These are phyloP conservation scores for Cenococcum geophilum DNA, from an alignment of 495 filamentous ascomycete genomes.

Conservation along the genomic window DNA sequence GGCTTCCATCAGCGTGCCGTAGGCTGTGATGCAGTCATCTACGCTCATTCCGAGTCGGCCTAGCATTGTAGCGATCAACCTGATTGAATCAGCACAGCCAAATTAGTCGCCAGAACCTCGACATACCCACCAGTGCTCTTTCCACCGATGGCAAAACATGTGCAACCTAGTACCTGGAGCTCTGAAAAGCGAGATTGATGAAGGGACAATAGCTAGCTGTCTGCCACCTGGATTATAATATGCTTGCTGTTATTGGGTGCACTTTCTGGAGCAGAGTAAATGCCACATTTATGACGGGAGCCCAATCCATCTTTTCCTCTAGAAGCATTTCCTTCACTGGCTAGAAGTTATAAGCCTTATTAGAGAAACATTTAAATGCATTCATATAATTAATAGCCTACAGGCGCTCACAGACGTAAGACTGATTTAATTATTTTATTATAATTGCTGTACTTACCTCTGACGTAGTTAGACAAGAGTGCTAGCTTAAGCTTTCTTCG, in stretches of 20 bases:
- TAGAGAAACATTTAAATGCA: conserved; percentile 16
- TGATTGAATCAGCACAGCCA: too few relatives aligned
- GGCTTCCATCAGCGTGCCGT: too few relatives aligned
- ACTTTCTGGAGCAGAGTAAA: conserved; percentile 40
- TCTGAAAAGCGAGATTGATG: conserved; percentile 27
- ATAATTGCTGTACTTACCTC: background rate
- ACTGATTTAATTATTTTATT: background rate
- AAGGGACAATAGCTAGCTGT: conserved; percentile 44
- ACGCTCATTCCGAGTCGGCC: too few relatives aligned
- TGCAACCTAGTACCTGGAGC: conserved; percentile 37
- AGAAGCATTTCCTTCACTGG: conserved; percentile 42
- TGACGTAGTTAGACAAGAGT: background rate
- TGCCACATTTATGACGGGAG: conserved; percentile 22
- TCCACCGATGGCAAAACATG: conserved; percentile 39
- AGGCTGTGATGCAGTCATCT: too few relatives aligned
- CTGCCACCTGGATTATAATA: too few relatives aligned
- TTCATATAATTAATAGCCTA: background rate
- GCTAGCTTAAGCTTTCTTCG: too few relatives aligned
- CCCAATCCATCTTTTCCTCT: too few relatives aligned
- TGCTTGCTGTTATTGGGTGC: conserved; percentile 46
- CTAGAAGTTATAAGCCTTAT: conserved; percentile 41
- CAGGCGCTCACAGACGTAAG: background rate
- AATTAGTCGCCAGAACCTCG: too few relatives aligned
- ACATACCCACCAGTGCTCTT: too few relatives aligned
- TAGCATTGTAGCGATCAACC: too few relatives aligned